Evolutionary conservation across 2,329 filamentous ascomycete genomes (phyloP).

Genomic region (Trichoderma harzianum): DNA sequence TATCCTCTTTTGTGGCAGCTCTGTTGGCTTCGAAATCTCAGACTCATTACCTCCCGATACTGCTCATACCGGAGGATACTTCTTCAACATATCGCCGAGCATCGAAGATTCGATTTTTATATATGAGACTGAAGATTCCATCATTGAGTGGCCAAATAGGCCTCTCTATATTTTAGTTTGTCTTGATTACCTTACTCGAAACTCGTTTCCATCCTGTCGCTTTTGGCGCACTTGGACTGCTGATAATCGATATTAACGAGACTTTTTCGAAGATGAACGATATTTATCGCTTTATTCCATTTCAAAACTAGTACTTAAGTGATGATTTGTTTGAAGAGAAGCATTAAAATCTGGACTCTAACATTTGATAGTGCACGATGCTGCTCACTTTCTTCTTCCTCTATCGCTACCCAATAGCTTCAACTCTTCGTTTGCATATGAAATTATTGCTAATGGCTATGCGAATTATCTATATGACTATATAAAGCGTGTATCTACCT

Average conservation of each 20-base stretch:
- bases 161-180: fast-evolving
- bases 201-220: background rate
- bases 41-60: background rate
- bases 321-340: fast-evolving
- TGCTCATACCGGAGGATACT: background rate
- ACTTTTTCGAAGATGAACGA: background rate
- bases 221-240: background rate
- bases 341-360: fast-evolving
- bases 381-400: background rate
- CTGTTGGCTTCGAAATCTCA: background rate
- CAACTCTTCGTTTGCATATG: background rate
- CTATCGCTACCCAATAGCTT: background rate
- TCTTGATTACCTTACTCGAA: background rate
- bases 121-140: background rate
- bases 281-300: fast-evolving
- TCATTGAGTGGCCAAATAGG: fast-evolving
- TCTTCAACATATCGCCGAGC: background rate
- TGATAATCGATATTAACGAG: background rate
- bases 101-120: background rate
- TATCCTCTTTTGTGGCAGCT: background rate
- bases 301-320: fast-evolving
- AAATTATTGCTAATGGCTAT: background rate
- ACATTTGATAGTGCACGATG: background rate
- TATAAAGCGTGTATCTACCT: background rate
- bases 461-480: fast-evolving